These are phyloP conservation scores for Cynara cardunculus DNA, from an alignment of 129 eudicot species.

Conservation along the genomic window DNA sequence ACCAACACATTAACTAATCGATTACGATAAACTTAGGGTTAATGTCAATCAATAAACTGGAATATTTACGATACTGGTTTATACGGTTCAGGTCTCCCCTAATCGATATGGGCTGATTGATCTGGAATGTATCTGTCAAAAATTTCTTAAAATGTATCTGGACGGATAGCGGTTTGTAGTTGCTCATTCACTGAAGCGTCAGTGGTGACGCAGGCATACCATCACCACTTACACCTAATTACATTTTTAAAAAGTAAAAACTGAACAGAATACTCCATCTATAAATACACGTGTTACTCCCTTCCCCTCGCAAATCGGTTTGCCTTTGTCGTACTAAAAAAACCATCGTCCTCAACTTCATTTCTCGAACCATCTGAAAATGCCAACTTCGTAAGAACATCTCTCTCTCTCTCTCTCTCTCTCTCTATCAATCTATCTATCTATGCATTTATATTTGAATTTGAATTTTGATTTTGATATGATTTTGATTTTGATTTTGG, in stretches of 20 bases:
- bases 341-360: neutral
- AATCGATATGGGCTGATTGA: too few relatives aligned
- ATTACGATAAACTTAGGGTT: too few relatives aligned
- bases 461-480: neutral
- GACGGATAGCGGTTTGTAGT: neutral
- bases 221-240: neutral
- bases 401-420: neutral
- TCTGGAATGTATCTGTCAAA: too few relatives aligned
- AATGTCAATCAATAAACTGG: too few relatives aligned
- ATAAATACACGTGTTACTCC: neutral
- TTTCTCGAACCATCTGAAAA: slow-evolving; percentile 12
- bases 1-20: too few relatives aligned
- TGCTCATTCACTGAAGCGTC: neutral
- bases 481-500: neutral
- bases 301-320: neutral
- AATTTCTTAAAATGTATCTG: neutral
- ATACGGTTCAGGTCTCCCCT: too few relatives aligned
- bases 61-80: too few relatives aligned
- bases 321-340: neutral
- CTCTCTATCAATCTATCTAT: neutral
- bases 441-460: neutral
- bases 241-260: neutral
- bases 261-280: neutral
- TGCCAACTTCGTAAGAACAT: slow-evolving; percentile 23
- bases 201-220: slow-evolving; percentile 14